Base-by-base conservation (phyloP, 805 yeast species). In the Saccharomycopsis selenospora region DNA sequence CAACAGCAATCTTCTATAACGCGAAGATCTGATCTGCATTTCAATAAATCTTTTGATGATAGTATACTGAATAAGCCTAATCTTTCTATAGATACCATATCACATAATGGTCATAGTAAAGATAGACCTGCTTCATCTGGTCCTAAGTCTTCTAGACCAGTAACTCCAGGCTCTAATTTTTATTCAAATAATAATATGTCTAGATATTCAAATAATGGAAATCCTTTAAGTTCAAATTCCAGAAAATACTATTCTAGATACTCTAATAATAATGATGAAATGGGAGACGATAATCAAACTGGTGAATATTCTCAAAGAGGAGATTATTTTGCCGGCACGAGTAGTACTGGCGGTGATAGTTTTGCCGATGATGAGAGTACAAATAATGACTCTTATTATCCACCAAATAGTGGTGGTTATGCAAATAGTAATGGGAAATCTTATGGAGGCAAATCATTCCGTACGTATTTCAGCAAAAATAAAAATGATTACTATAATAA, bases 381-480 rank as follows among this genome's bases (percentile, higher is more conserved):
- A 27, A n/a, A n/a, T n/a, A n/a, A n/a, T n/a, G 51, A 48, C 36
- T 43, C 51, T 10, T 48, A 48, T 22, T 43, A 48, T 25, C 47
- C 47, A 11, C n/a, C n/a, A n/a, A n/a, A n/a, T n/a, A n/a, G n/a
- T n/a, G n/a, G n/a, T n/a, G n/a, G n/a, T n/a, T n/a, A n/a, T n/a
- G n/a, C n/a, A n/a, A n/a, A n/a, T n/a, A n/a, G n/a, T n/a, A 28
- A 27, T 13, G 41, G 42, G 10, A 17, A 10, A n/a, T 44, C 47
- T 25, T 47, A 18, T 43, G 14, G 24, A n/a, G 27, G 42, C 4
- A 13, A 13, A 6, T 18, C 26, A 17, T 38, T 22, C 18, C 25
- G 49, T 3, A 46, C 13, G 13, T 49, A 49, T 28, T 48, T 40
- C 38, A 36, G 48, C 8, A 48, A 46, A 38, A 18, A 17, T 6